Evolutionary conservation across 768 basidiomycete species (phyloP).

Genomic region (Pleurotus pulmonarius): DNA sequence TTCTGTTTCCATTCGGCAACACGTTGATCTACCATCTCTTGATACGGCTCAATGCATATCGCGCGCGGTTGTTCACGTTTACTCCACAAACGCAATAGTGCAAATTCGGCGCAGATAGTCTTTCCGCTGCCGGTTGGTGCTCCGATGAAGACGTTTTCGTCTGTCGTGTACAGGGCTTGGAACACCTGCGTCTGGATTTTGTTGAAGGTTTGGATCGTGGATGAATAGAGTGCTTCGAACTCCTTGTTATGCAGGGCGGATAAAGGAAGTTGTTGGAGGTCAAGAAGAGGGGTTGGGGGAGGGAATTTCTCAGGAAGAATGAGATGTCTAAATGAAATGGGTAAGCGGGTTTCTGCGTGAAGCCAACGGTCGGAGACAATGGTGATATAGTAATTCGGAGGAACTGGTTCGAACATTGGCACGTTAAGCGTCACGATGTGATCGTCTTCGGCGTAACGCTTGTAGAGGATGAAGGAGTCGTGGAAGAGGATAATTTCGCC

Average conservation of each 20-base stretch:
- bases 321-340: conserved; percentile 96
- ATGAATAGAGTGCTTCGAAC: conserved; percentile 83
- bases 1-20: conserved; percentile 87
- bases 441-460: conserved; percentile 89
- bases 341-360: conserved; percentile 90
- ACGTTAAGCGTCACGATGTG: conserved; percentile 94
- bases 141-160: conserved; percentile 95
- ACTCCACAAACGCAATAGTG: conserved; percentile 92
- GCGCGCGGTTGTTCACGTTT: conserved; percentile 78
- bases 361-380: conserved; percentile 94
- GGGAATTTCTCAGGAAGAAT: conserved; percentile 98
- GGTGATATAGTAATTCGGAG: conserved; percentile 97
- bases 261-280: conserved; percentile 86
- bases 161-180: conserved; percentile 93
- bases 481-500: conserved; percentile 96
- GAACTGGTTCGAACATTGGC: conserved; percentile 95
- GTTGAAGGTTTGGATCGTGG: conserved; percentile 84
- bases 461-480: conserved; percentile 87
- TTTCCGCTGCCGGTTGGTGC: conserved; percentile 97
- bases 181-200: conserved; percentile 99
- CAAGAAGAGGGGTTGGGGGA: conserved; percentile 85
- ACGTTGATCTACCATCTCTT: conserved; percentile 94
- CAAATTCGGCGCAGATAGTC: conserved; percentile 97
- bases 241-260: conserved; percentile 92
- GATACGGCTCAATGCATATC: conserved; percentile 94